These are phyloP conservation scores for thale cress (Arabidopsis thaliana) DNA, from an alignment of 345 rosid genomes.

Conservation along the genomic window TAIR10.1 NC_003071.7:14962001-14962500, in stretches of 20 bases:
- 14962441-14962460: slow-evolving; percentile 38
- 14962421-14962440: slow-evolving; percentile 25
- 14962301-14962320: slow-evolving; percentile 90
- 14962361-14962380: slow-evolving; percentile 77
- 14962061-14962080: slow-evolving; percentile 92
- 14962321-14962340: slow-evolving; percentile 94
- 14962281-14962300: slow-evolving; percentile 82
- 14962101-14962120: slow-evolving; percentile 97
- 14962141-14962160: slow-evolving; percentile 97
- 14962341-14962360: slow-evolving; percentile 98
- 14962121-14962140: slow-evolving; percentile 92
- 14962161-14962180: slow-evolving; percentile 98
- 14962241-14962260: slow-evolving; percentile 89
- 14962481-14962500: slow-evolving; percentile 74
- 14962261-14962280: slow-evolving; percentile 96
- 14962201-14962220: slow-evolving; percentile 86
- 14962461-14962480: slow-evolving; percentile 92
- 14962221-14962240: slow-evolving; percentile 97
- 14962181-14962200: slow-evolving; percentile 90
- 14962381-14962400: slow-evolving; percentile 24
- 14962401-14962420: slow-evolving; percentile 13
- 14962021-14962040: slow-evolving; percentile 62
- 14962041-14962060: slow-evolving; percentile 97
- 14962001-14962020: slow-evolving; percentile 6
- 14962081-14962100: slow-evolving; percentile 82